A percentile compares a stretch with the other conserved stretches of the same genome.
Conservation (phyloP, 768 basidiomycete genomes). For the Neoboletus subvelutipes region DNA sequence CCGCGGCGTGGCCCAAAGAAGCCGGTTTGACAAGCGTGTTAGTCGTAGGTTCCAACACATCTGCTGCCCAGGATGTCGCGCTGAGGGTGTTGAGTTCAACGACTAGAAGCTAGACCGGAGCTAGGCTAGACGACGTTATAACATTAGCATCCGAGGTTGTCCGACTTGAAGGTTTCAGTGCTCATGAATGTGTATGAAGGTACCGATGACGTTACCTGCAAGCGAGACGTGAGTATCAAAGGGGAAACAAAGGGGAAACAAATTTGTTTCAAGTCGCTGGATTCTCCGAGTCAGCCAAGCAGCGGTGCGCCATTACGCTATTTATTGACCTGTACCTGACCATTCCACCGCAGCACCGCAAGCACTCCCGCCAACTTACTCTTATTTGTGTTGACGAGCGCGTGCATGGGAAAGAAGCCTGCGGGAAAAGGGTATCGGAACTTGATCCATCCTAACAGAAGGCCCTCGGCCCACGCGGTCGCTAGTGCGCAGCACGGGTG, state of each 20-base stretch:
- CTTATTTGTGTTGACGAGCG: not conserved
- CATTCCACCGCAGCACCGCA: not conserved
- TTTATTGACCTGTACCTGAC: conserved; percentile 2
- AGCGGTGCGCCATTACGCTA: not conserved
- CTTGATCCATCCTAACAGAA: not conserved
- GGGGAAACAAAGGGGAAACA: not conserved
- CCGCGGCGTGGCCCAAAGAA: not conserved
- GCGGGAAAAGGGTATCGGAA: not conserved
- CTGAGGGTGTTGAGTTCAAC: not conserved
- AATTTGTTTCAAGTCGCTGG: conserved; percentile 16
- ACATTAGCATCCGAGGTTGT: not conserved
- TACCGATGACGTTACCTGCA: conserved; percentile 14
- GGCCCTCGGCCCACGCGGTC: not conserved
- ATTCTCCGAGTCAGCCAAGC: not conserved
- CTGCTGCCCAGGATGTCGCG: not conserved
- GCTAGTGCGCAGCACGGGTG: not conserved
- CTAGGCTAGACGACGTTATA: not conserved
- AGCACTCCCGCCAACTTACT: not conserved
- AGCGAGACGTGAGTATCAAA: conserved; percentile 17
- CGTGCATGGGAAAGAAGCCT: not conserved
- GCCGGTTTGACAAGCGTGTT: not conserved
- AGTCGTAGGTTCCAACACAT: not conserved
- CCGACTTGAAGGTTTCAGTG: not conserved
- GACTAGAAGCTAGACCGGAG: not conserved
- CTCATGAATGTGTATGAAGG: not conserved